Conservation (phyloP, 108 stramenopile species). For the Epithemia pelagica region DNA sequence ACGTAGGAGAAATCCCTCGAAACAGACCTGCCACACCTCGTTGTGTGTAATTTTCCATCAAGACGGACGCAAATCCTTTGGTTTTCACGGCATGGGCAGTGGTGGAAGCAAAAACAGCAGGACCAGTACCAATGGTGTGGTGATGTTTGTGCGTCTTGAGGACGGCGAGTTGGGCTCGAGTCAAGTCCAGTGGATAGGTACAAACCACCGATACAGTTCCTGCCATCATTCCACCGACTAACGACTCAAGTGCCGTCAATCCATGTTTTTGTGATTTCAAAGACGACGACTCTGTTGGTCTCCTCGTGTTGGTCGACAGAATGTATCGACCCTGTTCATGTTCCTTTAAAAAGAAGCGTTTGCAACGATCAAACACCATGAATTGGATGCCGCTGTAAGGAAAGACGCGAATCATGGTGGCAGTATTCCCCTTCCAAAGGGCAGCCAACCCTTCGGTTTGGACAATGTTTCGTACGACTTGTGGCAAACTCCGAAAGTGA, state of each 20-base stretch:
- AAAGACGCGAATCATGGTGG: conserved; percentile 94
- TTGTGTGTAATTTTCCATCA: conserved; percentile 32
- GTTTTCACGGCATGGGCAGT: conserved; percentile 6
- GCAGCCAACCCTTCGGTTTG: conserved; percentile 75
- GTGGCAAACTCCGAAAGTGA: conserved; percentile 58
- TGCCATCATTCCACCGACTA: conserved; percentile 80
- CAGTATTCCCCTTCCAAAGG: conserved; percentile 94
- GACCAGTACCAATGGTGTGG: background rate
- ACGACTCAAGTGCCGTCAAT: conserved; percentile 77
- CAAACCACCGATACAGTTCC: conserved; percentile 78
- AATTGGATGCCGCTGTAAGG: conserved; percentile 97
- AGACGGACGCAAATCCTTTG: conserved; percentile 23
- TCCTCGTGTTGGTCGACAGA: background rate
- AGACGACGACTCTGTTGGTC: background rate
- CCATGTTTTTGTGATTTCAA: conserved; percentile 23
- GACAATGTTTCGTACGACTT: conserved; percentile 51
- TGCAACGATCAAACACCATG: conserved; percentile 91
- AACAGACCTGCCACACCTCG: conserved; percentile 60
- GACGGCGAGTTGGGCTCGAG: conserved; percentile 93
- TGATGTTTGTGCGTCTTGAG: conserved; percentile 36
- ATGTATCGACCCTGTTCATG: conserved; percentile 16
- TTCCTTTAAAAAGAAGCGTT: conserved; percentile 44
- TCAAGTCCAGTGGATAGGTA: conserved; percentile 95
- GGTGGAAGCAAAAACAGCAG: background rate
- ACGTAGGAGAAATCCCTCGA: conserved; percentile 86